phyloP scores from a whole-genome alignment of 140 eudicot genomes.

The Ambrosia hybrid region DNA sequence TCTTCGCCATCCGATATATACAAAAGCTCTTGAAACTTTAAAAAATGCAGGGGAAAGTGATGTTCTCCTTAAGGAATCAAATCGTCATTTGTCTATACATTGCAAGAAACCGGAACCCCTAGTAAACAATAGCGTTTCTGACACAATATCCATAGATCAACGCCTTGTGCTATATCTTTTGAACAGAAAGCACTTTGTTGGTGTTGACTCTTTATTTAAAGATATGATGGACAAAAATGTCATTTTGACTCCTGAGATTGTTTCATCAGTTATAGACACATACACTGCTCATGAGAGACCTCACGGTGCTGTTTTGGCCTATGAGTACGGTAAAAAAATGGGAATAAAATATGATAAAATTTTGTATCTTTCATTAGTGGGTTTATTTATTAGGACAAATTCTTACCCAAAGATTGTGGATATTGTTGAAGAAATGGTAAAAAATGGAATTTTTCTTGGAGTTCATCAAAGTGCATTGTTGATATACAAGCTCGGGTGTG shows the following conservation, averaged over 20 bases:
- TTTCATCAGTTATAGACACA: conserved; percentile 54
- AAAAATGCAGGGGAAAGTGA: conserved; percentile 47
- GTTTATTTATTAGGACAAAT: conserved; percentile 56
- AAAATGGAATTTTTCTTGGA: conserved; percentile 53
- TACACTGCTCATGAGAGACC: conserved; percentile 41
- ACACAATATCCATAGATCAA: conserved; percentile 40
- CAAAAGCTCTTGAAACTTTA: conserved; percentile 58
- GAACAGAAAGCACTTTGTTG: conserved; percentile 51
- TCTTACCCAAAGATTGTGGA: conserved; percentile 50
- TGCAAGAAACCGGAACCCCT: conserved; percentile 23
- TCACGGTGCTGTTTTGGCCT: conserved; percentile 63
- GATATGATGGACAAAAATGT: conserved; percentile 25
- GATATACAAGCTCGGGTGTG: conserved; percentile 74
- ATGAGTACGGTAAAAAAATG: conserved; percentile 51
- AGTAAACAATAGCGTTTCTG: conserved; percentile 17
- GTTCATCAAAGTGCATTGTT: conserved; percentile 59
- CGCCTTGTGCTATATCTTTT: conserved; percentile 46
- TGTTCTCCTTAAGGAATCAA: conserved; percentile 61
- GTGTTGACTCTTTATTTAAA: conserved; percentile 56
- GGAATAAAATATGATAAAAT: conserved; percentile 45
- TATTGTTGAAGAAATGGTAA: conserved; percentile 55
- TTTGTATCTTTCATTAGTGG: conserved; percentile 69
- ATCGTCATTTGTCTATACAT: conserved; percentile 57
- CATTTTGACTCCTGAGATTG: conserved; percentile 38
- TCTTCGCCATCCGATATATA: conserved; percentile 65